Percentiles rank a stretch among this genome's conserved stretches.
These are phyloP conservation scores for Yamadazyma philogaea DNA, from an alignment of 805 yeast genomes.

Conservation along the genomic window DNA sequence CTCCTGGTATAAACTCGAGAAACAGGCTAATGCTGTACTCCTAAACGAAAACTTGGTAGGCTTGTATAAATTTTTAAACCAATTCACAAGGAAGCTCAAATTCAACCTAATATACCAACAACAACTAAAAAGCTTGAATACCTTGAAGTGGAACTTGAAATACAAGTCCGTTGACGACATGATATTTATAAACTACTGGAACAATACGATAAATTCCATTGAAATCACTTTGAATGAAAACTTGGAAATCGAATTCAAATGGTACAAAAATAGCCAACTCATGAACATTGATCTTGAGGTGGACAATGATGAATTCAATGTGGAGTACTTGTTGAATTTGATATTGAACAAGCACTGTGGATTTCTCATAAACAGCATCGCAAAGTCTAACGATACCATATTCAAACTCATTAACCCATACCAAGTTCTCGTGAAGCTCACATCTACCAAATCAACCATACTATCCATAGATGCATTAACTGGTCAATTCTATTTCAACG, in stretches of 20 bases:
- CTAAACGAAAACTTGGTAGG: slow-evolving; percentile 46
- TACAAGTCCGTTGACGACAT: slow-evolving; percentile 51
- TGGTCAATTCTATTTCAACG: slow-evolving; percentile 39
- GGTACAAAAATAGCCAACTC: slow-evolving; percentile 59
- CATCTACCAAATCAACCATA: slow-evolving; percentile 30
- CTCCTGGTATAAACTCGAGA: slow-evolving; percentile 47
- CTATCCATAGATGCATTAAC: slow-evolving; percentile 40
- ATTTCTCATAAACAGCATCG: slow-evolving; percentile 22
- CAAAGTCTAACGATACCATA: slow-evolving; percentile 9
- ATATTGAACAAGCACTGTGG: slow-evolving; percentile 40
- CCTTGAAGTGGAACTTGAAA: slow-evolving; percentile 58
- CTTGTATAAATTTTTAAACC: slow-evolving; percentile 54
- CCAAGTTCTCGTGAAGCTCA: slow-evolving; percentile 32
- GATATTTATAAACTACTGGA: slow-evolving; percentile 65
- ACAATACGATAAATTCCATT: slow-evolving; percentile 48
- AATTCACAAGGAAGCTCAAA: slow-evolving; percentile 62
- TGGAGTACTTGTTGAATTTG: slow-evolving; percentile 33
- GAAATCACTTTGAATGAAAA: slow-evolving; percentile 57
- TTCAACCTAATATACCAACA: slow-evolving; percentile 52
- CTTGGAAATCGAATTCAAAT: slow-evolving; percentile 50
- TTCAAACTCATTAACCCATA: slow-evolving; percentile 24
- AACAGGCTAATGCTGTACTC: slow-evolving; percentile 52
- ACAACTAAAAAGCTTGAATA: slow-evolving; percentile 49
- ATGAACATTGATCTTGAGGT: slow-evolving; percentile 14
- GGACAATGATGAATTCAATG: slow-evolving; percentile 27